Evolutionary conservation across 164 flowering plant species (phyloP), one percentile per base, ranked within the genome.

Genomic region (Santalum album): DNA sequence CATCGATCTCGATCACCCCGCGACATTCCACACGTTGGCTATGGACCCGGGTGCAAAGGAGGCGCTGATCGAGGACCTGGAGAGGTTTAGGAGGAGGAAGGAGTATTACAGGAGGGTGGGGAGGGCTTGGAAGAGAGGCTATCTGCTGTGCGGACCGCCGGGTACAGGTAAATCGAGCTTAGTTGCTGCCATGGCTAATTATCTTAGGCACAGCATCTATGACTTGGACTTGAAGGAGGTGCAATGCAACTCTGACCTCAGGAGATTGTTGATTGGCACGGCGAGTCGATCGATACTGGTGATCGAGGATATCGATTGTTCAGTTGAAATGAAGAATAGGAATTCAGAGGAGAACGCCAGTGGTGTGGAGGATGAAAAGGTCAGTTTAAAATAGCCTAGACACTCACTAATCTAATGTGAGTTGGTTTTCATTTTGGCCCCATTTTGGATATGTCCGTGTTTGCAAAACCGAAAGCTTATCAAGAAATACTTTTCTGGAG

Each of bases 141-240:
- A 82, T 25, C 60, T 85, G 69, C 60, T 85, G 35, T 71, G 74
- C 49, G 92, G 86, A 5, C 92, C 88, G 7, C 86, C 89, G 1
- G 85, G 94, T 0, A 85, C 85, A 0, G 90, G 90, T 17, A 83
- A 86, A 50, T 81, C 90, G 23, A 86, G 86, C 54, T 67, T 83
- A 75, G 72, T 86, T 3, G 95, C 86, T 7, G 84, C 87, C 35
- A 78, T 86, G 76, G 86, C 90, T 19, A 86, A 86, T 57, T 72
- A 79, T 36, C 72, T 86, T 4, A 77, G 69, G 51, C 83, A 73
- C 39, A 78, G 79, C 61, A 66, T 81, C 6, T 86, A 79, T 49
- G 87, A 81, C 22, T 55, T 86, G 72, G 87, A 85, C 26, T 60
- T 85, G 23, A 67, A 61, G 17, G 77, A 69, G 47, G 61, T 85